A percentile compares a stretch with the other conserved stretches of the same genome.
Evolutionary conservation across 2,329 filamentous ascomycete species (phyloP).

Genomic region (Sarocladium oryzae): DNA sequence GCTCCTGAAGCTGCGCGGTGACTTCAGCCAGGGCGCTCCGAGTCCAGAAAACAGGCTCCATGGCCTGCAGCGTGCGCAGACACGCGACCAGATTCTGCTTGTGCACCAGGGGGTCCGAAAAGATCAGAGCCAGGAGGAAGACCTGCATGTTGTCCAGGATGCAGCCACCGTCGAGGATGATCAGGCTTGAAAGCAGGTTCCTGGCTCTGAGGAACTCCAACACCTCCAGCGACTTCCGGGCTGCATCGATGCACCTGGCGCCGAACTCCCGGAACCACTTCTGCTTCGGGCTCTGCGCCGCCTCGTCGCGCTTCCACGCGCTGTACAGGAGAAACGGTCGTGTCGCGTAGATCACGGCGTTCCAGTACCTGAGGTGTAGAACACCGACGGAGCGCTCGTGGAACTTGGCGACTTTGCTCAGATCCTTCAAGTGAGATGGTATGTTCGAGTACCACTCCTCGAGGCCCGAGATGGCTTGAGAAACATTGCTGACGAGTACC

Average conservation of each 20-base stretch:
- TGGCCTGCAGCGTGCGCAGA: constrained; percentile 1
- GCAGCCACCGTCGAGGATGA: constrained; percentile 3
- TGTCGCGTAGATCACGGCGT: constrained; percentile 6
- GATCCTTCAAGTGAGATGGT: not conserved
- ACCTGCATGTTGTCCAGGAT: constrained; percentile 9
- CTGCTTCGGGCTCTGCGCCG: not conserved
- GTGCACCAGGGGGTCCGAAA: not conserved
- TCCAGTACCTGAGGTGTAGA: constrained; percentile 4
- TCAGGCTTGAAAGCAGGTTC: constrained; percentile 3
- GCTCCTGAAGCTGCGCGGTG: constrained; percentile 5
- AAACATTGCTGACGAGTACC: not conserved
- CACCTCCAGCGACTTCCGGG: not conserved
- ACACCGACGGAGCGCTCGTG: constrained; percentile 2
- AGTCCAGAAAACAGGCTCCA: constrained; percentile 8
- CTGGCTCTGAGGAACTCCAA: constrained; percentile 1
- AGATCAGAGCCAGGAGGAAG: not conserved
- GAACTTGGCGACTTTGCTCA: constrained; percentile 4
- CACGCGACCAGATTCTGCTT: constrained; percentile 1
- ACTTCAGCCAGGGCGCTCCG: constrained; percentile 1
- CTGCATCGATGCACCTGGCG: constrained; percentile 3
- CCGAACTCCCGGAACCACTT: constrained; percentile 8
- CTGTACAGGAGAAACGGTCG: constrained; percentile 4
- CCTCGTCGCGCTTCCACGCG: not conserved
- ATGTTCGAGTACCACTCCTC: constrained; percentile 7
- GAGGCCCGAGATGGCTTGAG: not conserved